Evolutionary conservation across 179 eudicot genomes (phyloP).

Genomic region (Sideroxylon spinosum): DNA sequence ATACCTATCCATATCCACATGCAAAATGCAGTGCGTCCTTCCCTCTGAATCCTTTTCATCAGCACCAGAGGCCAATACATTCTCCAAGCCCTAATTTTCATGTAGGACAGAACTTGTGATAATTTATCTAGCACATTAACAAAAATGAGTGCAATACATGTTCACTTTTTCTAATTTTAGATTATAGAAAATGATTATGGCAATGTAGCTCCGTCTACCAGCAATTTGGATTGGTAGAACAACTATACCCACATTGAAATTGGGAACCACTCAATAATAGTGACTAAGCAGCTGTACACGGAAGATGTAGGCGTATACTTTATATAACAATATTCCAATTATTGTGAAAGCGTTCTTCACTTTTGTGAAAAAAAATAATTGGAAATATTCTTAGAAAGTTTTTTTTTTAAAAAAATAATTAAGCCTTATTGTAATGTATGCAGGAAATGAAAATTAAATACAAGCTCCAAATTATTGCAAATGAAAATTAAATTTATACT

Average conservation of each 20-base stretch:
- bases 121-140: not conserved
- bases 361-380: too few relatives aligned
- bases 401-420: not conserved
- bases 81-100: conserved; percentile 58
- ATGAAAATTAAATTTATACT: not conserved
- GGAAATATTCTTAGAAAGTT: too few relatives aligned
- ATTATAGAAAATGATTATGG: not conserved
- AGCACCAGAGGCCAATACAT: conserved; percentile 76
- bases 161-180: not conserved
- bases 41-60: conserved; percentile 98
- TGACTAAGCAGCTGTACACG: not conserved
- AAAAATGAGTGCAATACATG: not conserved
- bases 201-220: conserved; percentile 2
- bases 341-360: not conserved
- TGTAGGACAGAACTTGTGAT: not conserved
- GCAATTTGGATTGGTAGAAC: not conserved
- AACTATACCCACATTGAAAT: not conserved
- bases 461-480: conserved; percentile 6
- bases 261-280: not conserved
- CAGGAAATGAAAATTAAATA: not conserved
- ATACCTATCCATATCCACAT: conserved; percentile 99
- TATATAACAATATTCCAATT: not conserved
- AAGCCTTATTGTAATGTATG: not conserved
- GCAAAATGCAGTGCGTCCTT: conserved; percentile 98
- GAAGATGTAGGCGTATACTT: not conserved